phyloP scores from a whole-genome alignment of 345 rosid genomes.

The Rhodomyrtus tomentosa region DNA sequence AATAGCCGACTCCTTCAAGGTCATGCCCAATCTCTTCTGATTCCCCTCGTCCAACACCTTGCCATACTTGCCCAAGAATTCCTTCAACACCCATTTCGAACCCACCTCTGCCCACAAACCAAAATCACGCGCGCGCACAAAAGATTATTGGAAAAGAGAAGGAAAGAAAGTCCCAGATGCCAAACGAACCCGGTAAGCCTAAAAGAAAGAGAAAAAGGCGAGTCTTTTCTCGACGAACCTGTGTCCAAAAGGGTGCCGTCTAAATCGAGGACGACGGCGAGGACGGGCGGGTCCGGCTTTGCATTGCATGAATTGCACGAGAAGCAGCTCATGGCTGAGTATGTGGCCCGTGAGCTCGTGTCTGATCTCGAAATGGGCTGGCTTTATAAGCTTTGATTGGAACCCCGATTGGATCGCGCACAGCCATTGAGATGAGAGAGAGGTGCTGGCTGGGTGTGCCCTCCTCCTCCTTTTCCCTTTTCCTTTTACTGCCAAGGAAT shows the following conservation, averaged over 20 bases:
- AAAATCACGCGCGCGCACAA: background rate
- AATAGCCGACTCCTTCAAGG: conserved; percentile 21
- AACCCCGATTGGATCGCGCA: background rate
- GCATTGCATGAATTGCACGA: background rate
- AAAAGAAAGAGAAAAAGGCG: background rate
- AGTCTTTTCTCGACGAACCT: conserved; percentile 4
- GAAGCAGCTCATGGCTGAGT: conserved; percentile 2
- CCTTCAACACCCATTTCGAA: conserved; percentile 18
- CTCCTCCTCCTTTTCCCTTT: too few species aligned
- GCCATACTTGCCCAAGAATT: conserved; percentile 25
- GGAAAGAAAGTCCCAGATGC: background rate
- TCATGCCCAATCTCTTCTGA: conserved; percentile 23
- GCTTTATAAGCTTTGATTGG: background rate
- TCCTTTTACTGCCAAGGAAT: background rate
- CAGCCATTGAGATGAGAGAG: background rate
- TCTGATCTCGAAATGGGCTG: background rate
- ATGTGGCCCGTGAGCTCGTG: background rate
- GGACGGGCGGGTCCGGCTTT: background rate
- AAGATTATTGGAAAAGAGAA: background rate
- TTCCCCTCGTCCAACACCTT: conserved; percentile 12
- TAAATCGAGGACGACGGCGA: conserved; percentile 32
- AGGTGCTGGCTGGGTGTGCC: background rate
- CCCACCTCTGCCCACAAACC: conserved; percentile 11
- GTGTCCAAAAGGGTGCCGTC: conserved; percentile 41
- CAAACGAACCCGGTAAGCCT: background rate